phyloP scores from a whole-genome alignment of 768 basidiomycete genomes.

The Boletus pseudopeckii region DNA sequence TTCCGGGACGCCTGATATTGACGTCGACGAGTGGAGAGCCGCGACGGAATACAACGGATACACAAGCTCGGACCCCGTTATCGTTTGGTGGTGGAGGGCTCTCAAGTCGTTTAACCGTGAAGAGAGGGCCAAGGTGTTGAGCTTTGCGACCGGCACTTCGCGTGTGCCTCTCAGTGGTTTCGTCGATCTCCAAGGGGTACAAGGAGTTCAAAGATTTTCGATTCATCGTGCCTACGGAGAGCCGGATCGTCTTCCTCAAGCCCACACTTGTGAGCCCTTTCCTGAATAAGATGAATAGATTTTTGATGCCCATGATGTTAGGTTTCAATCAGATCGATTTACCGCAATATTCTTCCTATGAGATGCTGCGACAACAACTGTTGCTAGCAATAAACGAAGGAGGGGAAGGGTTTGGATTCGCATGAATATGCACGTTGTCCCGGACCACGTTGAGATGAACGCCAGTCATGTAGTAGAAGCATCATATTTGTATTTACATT shows the following conservation, averaged over 20 bases:
- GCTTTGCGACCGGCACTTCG: conserved; percentile 93
- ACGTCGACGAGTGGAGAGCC: conserved; percentile 95
- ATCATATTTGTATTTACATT: conserved; percentile 35
- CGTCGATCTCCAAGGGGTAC: conserved; percentile 90
- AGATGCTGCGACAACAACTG: conserved; percentile 89
- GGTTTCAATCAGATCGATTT: conserved; percentile 95
- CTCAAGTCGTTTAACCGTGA: conserved; percentile 96
- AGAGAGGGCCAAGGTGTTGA: conserved; percentile 93
- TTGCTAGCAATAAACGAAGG: conserved; percentile 94
- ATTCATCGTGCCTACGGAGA: conserved; percentile 93
- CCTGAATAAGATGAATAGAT: not conserved
- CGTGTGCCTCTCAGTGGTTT: conserved; percentile 94
- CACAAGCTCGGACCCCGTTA: conserved; percentile 86
- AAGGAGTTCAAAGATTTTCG: conserved; percentile 92
- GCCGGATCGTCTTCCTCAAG: conserved; percentile 79
- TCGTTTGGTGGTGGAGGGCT: conserved; percentile 99
- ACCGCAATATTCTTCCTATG: conserved; percentile 93
- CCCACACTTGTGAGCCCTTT: conserved; percentile 69
- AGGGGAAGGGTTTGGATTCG: conserved; percentile 92
- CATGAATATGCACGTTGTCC: conserved; percentile 29
- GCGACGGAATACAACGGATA: conserved; percentile 92
- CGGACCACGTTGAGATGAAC: conserved; percentile 14
- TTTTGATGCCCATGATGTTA: conserved; percentile 31
- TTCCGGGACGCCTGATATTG: conserved; percentile 97
- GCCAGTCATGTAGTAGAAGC: conserved; percentile 27